Conservation (phyloP, 1,284 basidiomycete species). For the Cerioporus squamosus region DNA sequence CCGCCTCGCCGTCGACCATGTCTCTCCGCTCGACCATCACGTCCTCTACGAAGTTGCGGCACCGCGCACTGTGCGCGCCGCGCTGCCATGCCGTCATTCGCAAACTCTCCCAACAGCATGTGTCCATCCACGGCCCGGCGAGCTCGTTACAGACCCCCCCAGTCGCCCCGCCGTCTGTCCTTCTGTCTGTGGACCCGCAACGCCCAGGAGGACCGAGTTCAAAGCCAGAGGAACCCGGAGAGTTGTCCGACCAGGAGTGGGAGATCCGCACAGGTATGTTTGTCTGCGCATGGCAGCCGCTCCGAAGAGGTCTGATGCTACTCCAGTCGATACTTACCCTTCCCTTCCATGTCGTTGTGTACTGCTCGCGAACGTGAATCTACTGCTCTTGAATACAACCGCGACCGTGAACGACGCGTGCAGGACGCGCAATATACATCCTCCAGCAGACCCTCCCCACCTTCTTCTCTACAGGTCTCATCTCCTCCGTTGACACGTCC, state of each 20-base stretch:
- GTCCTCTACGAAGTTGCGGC: background rate
- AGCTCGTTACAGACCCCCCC: background rate
- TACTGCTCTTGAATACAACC: no score
- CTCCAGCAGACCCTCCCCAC: constrained; percentile 69
- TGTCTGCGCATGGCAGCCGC: background rate
- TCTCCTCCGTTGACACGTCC: constrained; percentile 55
- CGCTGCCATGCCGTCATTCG: background rate
- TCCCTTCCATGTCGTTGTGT: background rate
- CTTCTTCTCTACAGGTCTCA: constrained; percentile 73
- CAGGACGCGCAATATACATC: constrained; percentile 73
- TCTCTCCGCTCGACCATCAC: background rate
- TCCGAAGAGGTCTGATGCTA: constrained; percentile 19
- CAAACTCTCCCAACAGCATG: background rate
- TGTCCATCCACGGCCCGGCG: background rate
- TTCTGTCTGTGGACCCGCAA: background rate
- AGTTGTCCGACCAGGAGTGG: constrained; percentile 58
- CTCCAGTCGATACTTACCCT: constrained; percentile 3
- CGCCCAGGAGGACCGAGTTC: background rate
- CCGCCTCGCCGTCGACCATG: background rate
- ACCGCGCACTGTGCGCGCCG: background rate
- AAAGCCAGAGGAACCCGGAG: constrained; percentile 10
- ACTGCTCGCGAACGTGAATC: no score
- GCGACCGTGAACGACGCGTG: background rate
- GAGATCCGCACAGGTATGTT: constrained; percentile 64
- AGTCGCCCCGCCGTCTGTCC: background rate